phyloP scores from a whole-genome alignment of 192 early-diverging fungal species.

The Entomortierella lignicola region DNA sequence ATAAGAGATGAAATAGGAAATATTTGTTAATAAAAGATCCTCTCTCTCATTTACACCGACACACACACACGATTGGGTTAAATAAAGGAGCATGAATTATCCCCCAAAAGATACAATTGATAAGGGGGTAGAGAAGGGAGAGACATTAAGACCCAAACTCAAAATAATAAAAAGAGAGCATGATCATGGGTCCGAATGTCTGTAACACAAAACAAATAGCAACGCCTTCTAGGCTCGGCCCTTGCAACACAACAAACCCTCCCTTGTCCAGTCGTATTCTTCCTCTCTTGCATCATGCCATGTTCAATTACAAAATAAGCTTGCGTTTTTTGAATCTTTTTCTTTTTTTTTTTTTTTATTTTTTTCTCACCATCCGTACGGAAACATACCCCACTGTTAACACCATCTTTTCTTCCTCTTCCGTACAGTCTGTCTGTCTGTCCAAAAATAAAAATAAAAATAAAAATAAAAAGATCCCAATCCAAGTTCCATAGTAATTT shows the following conservation, averaged over 20 bases:
- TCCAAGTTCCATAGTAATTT: no score
- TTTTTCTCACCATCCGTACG: no score
- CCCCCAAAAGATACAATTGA: background rate
- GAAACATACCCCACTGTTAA: no score
- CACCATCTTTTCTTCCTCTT: no score
- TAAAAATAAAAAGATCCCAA: no score
- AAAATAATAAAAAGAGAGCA: constrained; percentile 9
- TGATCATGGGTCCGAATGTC: constrained; percentile 11
- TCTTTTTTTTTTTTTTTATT: no score
- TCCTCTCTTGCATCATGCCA: background rate
- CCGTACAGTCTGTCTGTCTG: no score
- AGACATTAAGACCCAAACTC: constrained; percentile 2
- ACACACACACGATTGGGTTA: background rate
- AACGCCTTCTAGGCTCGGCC: background rate
- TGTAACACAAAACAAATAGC: background rate
- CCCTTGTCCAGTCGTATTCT: background rate
- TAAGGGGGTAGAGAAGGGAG: background rate
- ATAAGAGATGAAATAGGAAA: background rate
- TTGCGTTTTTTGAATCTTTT: background rate
- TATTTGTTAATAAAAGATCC: background rate
- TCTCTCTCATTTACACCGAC: background rate
- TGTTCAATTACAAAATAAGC: background rate
- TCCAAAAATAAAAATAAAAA: no score
- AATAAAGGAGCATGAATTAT: background rate
- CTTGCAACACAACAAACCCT: no score